Evolutionary conservation across 2,329 filamentous ascomycete genomes (phyloP), one percentile per base, ranked within the genome.

Genomic region (Exophiala aquamarina): DNA sequence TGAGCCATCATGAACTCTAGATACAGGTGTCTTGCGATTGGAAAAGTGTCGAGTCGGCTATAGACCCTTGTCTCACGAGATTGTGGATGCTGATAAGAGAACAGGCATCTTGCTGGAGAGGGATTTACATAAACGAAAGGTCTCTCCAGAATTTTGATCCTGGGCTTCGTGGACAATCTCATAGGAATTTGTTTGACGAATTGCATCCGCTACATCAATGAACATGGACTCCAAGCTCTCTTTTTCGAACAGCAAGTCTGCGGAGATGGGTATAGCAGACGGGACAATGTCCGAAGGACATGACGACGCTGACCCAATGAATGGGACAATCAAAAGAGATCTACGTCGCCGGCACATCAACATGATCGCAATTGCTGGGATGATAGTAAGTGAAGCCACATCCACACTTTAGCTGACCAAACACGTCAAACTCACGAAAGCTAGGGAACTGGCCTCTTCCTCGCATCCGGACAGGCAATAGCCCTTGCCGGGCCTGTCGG

Each of bases 391-490:
- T 28, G 64, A 65, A 10, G 5, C 11, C 23, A 11, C 6, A 26
- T n/a, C n/a, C n/a, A n/a, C n/a, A n/a, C n/a, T n/a, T n/a, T n/a
- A n/a, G n/a, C n/a, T 11, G 23, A 11, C 23, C 23, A 26, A 26
- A 26, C 23, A 6, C 23, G 23, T 11, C 23, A 6, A 11, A 26
- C 23, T 26, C 19, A 13, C 18, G 11, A 20, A 18, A 37, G n/a
- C n/a, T n/a, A n/a, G 42, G 84, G 85, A 49, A 91, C 87, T 20
- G 90, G 90, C 57, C 74, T 95, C 2, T 95, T 95, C 65, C 87
- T 95, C 32, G 86, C 87, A 18, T 92, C 87, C 0, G 88, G 87
- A 42, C 74, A 72, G 49, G 82, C 87, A 11, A 71, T 93, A 47
- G 74, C 79, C 35, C 73, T 75, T 11, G 89, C 88, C 56, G 89